Evolutionary conservation across 768 basidiomycete species (phyloP), one percentile per base, ranked within the genome.

Genomic region (Boletus fagicola): DNA sequence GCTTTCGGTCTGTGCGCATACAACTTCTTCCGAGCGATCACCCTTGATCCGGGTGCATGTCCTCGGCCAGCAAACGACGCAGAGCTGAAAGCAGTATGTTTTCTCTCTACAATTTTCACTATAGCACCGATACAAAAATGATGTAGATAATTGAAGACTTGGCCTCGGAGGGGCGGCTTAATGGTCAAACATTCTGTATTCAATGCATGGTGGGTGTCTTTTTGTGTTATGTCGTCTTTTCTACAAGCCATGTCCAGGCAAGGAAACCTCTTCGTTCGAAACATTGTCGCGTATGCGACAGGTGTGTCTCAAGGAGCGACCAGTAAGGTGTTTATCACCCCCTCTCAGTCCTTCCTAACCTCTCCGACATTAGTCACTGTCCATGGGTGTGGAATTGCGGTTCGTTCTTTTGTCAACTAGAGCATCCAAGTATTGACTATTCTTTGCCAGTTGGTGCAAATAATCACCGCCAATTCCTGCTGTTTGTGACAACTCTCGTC

Each of bases 361-460:
- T 48, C 2, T 20, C 30, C 13, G 46, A 30, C 46, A 43, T 30
- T 47, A 96, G 94, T 65, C 95, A 99, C 65, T 98, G 97, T 64
- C 97, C 96, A 2, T 99, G 97, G 97, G 87, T 98, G 16, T 99
- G 95, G 95, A 98, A 98, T 74, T 98, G 96, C 71, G 86, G 92
- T 93, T 68, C 28, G 88, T 73, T 33, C 11, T 51, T 40, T 56
- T 35, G 36, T 59, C 9, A n/a, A 15, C n/a, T 26, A 18, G n/a
- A 44, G 39, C 20, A 33, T 35, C 15, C 45, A 11, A 22, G 20
- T 9, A 42, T 42, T 57, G 15, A 68, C 22, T 36, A 24, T 54
- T 68, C 53, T 49, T 10, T 33, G 16, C 26, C 56, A 92, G 94
- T 98, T 51, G 97, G 97, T 22, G 79, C 84, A 40, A 88, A 91